These are phyloP conservation scores for Leccinum obscurum DNA, from an alignment of 768 basidiomycete species.

Conservation along the genomic window DNA sequence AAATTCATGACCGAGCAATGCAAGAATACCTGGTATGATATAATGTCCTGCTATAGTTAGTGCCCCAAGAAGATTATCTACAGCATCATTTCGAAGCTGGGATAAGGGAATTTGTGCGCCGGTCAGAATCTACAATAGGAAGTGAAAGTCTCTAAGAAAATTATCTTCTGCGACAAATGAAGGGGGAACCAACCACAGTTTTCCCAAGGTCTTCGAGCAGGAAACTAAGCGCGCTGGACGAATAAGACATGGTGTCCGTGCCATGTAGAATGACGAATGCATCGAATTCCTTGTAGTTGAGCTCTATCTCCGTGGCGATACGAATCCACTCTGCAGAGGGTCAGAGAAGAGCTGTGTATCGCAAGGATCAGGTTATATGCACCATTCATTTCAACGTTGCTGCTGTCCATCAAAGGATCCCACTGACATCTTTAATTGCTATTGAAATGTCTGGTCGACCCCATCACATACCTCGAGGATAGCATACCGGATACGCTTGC, in stretches of 20 bases:
- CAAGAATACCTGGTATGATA: conserved; percentile 75
- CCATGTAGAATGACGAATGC: conserved; percentile 91
- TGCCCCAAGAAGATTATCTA: conserved; percentile 90
- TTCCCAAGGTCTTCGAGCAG: conserved; percentile 91
- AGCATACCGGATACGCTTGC: conserved; percentile 81
- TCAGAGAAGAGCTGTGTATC: conserved; percentile 3
- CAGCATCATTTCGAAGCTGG: conserved; percentile 89
- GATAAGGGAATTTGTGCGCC: conserved; percentile 94
- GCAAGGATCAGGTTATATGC: conserved; percentile 6
- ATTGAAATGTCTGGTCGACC: neutral
- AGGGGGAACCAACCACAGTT: conserved; percentile 61
- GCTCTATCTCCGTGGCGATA: conserved; percentile 88
- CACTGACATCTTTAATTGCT: conserved; percentile 49
- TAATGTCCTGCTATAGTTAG: conserved; percentile 88
- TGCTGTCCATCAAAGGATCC: conserved; percentile 85
- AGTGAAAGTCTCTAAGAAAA: neutral
- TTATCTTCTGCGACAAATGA: neutral
- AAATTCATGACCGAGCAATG: neutral
- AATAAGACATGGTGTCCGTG: conserved; percentile 91
- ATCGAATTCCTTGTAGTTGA: conserved; percentile 84
- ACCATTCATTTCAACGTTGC: conserved; percentile 85
- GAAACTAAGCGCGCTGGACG: conserved; percentile 86
- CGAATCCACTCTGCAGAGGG: conserved; percentile 76
- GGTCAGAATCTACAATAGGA: conserved; percentile 67
- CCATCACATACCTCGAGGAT: conserved; percentile 66